Evolutionary conservation across 1,284 basidiomycete genomes (phyloP).

Genomic region (Ustilago curta): DNA sequence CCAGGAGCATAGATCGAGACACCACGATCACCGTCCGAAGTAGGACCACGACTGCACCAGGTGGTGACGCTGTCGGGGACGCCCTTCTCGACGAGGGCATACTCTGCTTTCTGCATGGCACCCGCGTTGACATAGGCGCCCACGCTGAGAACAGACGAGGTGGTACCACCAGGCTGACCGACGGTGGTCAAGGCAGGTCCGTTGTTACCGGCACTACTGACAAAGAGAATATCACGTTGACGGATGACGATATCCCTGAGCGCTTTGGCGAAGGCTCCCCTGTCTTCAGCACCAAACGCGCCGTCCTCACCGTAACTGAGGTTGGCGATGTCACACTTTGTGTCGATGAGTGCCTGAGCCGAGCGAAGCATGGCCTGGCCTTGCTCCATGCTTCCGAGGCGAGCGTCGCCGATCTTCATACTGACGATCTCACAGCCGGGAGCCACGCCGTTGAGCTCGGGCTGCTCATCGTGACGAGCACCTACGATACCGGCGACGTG

Average conservation of each 20-base stretch:
- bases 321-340: slow-evolving; percentile 68
- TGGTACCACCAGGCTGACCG: slow-evolving; percentile 68
- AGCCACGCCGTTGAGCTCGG: slow-evolving; percentile 68
- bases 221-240: slow-evolving; percentile 64
- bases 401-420: slow-evolving; percentile 64
- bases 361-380: slow-evolving; percentile 69
- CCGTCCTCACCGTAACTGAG: slow-evolving; percentile 69
- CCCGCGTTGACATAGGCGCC: slow-evolving; percentile 69
- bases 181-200: slow-evolving; percentile 69
- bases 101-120: slow-evolving; percentile 69
- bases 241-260: slow-evolving; percentile 65
- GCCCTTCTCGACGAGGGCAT: slow-evolving; percentile 67
- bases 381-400: slow-evolving; percentile 67
- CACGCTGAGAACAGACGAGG: slow-evolving; percentile 66
- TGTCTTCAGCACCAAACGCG: slow-evolving; percentile 66
- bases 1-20: slow-evolving; percentile 69
- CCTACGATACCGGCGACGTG: slow-evolving; percentile 70
- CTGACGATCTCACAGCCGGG: slow-evolving; percentile 68
- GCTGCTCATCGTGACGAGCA: slow-evolving; percentile 60
- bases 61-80: slow-evolving; percentile 68
- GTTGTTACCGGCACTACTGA: slow-evolving; percentile 67
- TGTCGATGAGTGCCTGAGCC: slow-evolving; percentile 68
- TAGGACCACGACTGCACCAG: slow-evolving; percentile 70
- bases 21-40: slow-evolving; percentile 65
- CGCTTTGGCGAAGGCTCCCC: slow-evolving; percentile 66